Base-by-base conservation (phyloP, 345 rosid species). In the Murraya paniculata region DNA sequence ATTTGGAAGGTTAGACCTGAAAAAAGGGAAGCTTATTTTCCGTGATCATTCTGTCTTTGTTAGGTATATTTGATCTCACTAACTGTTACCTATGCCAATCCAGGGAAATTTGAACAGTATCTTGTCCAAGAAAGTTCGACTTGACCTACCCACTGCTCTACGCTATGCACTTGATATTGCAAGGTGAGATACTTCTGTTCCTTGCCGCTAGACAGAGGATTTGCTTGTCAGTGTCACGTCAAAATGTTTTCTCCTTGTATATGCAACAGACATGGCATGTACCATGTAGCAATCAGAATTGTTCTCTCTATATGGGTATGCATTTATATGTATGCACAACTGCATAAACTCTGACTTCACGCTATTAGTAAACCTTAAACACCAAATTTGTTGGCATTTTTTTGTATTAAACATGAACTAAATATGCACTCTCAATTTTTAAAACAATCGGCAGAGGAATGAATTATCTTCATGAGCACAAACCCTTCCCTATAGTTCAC, bases 391-490 rank as follows among this genome's bases (percentile, higher is more conserved):
- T 27, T 41, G 25, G 14, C 45, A 9, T 75, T 25, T 48, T 28
- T 48, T 30, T 30, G 22, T 27, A 1, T 25, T 58, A 27, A 73
- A 30, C 6, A 19, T 48, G 16, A 45, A 75, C 33, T 38, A 3
- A 27, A 30, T 6, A 48, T 48, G n/a, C 7, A 3, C n/a, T 9
- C 35, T 31, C 60, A 57, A 41, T 62, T 61, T 21, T 21, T 36
- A 28, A 72, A 38, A 81, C 35, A 13, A 72, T 57, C 68, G 28
- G 74, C 85, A 90, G 93, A 75, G 93, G 93, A 80, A 87, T 90
- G 90, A 87, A 87, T 79, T 90, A 90, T 77, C 91, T 90, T 73
- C 93, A 87, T 48, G 36, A 84, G 85, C 91, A 90, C 83, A 90
- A 88, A 76, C 89, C 93, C 5, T 73, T 82, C 0, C 88, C 93